Evolutionary conservation across 2,329 filamentous ascomycete species (phyloP).

Genomic region (Alternaria sp.): DNA sequence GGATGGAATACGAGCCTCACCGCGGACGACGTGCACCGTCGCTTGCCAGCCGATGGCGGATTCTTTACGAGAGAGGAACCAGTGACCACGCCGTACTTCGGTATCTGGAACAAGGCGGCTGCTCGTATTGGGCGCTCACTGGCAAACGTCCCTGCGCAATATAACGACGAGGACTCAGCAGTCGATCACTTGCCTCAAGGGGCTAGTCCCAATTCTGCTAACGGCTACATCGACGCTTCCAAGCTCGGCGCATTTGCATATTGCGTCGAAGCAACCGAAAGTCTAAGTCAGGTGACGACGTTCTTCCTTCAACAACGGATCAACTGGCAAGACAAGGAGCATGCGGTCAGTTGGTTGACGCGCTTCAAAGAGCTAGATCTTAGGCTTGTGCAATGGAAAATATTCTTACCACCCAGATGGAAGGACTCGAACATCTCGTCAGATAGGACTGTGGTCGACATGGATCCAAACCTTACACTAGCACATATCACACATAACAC

Average conservation of each 20-base stretch:
- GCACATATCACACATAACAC: slow-evolving; percentile 49
- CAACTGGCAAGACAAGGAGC: slow-evolving; percentile 48
- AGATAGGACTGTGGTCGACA: slow-evolving; percentile 38
- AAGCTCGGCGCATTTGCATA: slow-evolving; percentile 49
- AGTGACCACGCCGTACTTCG: slow-evolving; percentile 46
- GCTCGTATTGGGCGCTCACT: slow-evolving; percentile 45
- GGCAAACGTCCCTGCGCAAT: slow-evolving; percentile 45
- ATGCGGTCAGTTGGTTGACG: slow-evolving; percentile 46
- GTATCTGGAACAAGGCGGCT: slow-evolving; percentile 47
- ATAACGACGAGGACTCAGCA: slow-evolving; percentile 44
- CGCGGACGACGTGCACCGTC: slow-evolving; percentile 46
- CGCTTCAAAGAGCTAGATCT: slow-evolving; percentile 48
- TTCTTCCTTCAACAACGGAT: slow-evolving; percentile 47
- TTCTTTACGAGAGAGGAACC: slow-evolving; percentile 48
- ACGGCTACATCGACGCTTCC: slow-evolving; percentile 45
- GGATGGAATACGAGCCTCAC: slow-evolving; percentile 48
- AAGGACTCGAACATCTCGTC: slow-evolving; percentile 46
- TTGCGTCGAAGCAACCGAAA: slow-evolving; percentile 46
- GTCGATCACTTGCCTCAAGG: slow-evolving; percentile 33
- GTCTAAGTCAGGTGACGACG: slow-evolving; percentile 46
- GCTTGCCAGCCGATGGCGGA: slow-evolving; percentile 45
- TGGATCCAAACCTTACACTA: slow-evolving; percentile 48
- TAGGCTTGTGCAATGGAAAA: slow-evolving; percentile 47
- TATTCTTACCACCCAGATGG: slow-evolving; percentile 46
- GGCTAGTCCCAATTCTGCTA: slow-evolving; percentile 42